Percentiles rank a stretch among this genome's conserved stretches.
Conservation (phyloP, 768 basidiomycete genomes). For the Tylopilus intermedius region DNA sequence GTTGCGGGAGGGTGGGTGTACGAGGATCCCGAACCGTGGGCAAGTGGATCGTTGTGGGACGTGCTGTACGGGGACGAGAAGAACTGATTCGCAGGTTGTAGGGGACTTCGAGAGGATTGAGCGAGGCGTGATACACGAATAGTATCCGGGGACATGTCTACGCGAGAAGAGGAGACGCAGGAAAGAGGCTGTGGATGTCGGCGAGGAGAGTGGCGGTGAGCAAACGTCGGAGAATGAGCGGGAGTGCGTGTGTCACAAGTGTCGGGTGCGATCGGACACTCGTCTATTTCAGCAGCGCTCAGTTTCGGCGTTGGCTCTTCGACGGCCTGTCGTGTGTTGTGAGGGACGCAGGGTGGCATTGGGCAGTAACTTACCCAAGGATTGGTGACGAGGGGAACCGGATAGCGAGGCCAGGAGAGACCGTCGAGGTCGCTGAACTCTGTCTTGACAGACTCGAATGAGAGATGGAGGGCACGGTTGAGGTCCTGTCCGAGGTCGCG, state of each 20-base stretch:
- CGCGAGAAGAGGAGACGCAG: constrained; percentile 35
- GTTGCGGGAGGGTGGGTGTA: constrained; percentile 9
- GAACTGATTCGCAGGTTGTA: constrained; percentile 27
- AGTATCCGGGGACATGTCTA: constrained; percentile 37
- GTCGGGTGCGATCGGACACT: constrained; percentile 10
- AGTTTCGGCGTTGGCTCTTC: constrained; percentile 31
- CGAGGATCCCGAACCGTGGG: constrained; percentile 3
- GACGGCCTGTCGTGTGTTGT: constrained; percentile 7
- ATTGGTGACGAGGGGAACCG: constrained; percentile 27
- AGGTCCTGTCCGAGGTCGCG: constrained; percentile 24
- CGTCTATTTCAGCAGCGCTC: constrained; percentile 17
- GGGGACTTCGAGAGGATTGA: constrained; percentile 18
- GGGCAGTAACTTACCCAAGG: constrained; percentile 20
- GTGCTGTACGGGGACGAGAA: constrained; percentile 5
- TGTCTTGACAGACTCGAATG: constrained; percentile 53
- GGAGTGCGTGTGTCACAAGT: constrained; percentile 6
- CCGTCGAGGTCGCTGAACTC: constrained; percentile 63
- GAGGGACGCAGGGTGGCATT: background rate
- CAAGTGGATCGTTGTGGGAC: constrained; percentile 12
- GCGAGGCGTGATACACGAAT: constrained; percentile 32
- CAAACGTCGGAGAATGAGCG: constrained; percentile 6
- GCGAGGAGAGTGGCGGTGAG: background rate
- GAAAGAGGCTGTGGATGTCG: constrained; percentile 6
- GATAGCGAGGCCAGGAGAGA: constrained; percentile 43
- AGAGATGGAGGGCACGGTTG: constrained; percentile 29